phyloP scores from a whole-genome alignment of 2,329 filamentous ascomycete genomes.

The Colletotrichum spinosum region DNA sequence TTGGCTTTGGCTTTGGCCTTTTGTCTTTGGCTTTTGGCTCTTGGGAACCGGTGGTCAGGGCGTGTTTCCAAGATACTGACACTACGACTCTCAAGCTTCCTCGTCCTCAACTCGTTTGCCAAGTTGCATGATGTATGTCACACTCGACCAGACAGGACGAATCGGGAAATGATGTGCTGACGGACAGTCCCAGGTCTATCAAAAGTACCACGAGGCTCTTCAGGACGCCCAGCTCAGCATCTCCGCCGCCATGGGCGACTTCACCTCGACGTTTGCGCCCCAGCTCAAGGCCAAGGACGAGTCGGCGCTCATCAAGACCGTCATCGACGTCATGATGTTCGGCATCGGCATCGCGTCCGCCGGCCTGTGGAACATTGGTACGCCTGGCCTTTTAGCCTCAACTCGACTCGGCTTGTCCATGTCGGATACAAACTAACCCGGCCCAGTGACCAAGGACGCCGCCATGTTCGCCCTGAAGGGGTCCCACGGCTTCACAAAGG shows the following conservation, averaged over 20 bases:
- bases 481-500: conserved; percentile 1
- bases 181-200: neutral
- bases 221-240: conserved; percentile 24
- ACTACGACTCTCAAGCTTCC: neutral
- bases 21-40: too few species aligned
- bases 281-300: conserved; percentile 5
- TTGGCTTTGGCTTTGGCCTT: too few species aligned
- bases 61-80: too few species aligned
- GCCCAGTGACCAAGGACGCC: conserved; percentile 4
- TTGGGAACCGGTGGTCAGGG: too few species aligned
- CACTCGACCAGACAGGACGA: too few species aligned
- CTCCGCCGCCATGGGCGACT: conserved; percentile 4
- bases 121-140: conserved; percentile 8
- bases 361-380: conserved; percentile 22
- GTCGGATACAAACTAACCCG: too few species aligned
- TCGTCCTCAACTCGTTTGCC: conserved; percentile 20
- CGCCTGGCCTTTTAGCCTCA: neutral
- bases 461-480: neutral
- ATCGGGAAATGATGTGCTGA: neutral
- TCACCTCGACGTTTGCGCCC: conserved; percentile 4
- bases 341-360: conserved; percentile 12
- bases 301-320: neutral
- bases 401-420: neutral
- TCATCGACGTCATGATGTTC: neutral
- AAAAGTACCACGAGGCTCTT: conserved; percentile 23